phyloP scores from a whole-genome alignment of 176 grass and related monocot species.

The Avena atlantica region DNA sequence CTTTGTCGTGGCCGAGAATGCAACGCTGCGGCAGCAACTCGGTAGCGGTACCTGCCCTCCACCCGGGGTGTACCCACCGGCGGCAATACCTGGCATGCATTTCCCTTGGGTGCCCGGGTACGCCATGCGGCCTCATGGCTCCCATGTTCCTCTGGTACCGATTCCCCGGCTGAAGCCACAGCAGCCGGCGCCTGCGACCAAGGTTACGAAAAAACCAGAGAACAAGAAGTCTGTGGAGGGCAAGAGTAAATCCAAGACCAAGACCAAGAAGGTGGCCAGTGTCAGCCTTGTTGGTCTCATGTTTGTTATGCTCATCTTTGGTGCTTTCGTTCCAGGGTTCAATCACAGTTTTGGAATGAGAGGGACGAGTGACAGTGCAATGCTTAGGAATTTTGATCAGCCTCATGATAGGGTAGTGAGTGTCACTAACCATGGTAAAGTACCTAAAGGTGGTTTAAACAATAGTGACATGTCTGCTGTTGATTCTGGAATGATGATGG shows the following conservation, averaged over 20 bases:
- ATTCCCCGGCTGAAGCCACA: conserved; percentile 86
- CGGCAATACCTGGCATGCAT: conserved; percentile 54
- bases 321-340: conserved; percentile 63
- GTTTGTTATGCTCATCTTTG: conserved; percentile 59
- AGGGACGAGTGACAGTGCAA: conserved; percentile 15
- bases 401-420: conserved; percentile 62
- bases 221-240: conserved; percentile 52
- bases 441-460: conserved; percentile 40
- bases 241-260: conserved; percentile 64
- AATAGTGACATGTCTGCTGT: conserved; percentile 43
- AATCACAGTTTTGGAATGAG: conserved; percentile 58
- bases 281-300: conserved; percentile 86
- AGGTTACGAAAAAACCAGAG: conserved; percentile 70
- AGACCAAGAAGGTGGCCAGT: conserved; percentile 90
- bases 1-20: conserved; percentile 77
- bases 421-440: conserved; percentile 55
- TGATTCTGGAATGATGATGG: conserved; percentile 39
- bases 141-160: conserved; percentile 79
- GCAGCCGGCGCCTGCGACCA: conserved; percentile 45
- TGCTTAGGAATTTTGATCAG: conserved; percentile 54
- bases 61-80: conserved; percentile 62
- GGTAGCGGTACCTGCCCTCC: conserved; percentile 45
- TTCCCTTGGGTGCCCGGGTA: conserved; percentile 94
- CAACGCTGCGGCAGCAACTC: conserved; percentile 70
- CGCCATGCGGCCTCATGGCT: conserved; percentile 72